Conservation (phyloP, 129 eudicot species). For the Saussurea involucrata region DNA sequence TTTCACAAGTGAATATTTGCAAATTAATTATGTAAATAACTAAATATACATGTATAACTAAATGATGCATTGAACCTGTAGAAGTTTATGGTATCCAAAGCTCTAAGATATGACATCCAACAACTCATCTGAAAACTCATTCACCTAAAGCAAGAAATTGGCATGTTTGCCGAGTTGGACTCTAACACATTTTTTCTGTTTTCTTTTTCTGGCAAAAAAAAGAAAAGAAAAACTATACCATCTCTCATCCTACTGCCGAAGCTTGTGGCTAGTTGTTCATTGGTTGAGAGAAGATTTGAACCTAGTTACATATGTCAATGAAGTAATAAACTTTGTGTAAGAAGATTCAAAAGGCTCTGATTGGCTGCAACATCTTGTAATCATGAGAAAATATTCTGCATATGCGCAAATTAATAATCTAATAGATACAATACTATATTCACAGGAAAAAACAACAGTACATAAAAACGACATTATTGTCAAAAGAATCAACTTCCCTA, state of each 20-base stretch:
- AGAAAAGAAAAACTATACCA: neutral
- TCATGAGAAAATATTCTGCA: constrained; percentile 1
- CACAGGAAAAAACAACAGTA: neutral
- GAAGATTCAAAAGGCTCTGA: neutral
- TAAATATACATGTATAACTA: neutral
- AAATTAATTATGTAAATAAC: neutral
- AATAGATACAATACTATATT: neutral
- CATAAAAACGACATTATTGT: neutral
- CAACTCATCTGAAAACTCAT: neutral
- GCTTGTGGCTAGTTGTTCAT: neutral
- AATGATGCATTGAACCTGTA: neutral
- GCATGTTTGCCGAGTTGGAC: neutral
- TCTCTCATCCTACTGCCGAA: neutral
- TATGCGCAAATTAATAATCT: neutral
- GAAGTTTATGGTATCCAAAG: neutral
- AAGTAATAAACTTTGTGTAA: neutral
- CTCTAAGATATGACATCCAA: neutral
- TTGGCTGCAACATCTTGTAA: neutral
- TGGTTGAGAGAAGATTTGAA: neutral
- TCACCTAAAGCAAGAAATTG: neutral
- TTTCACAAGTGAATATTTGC: neutral
- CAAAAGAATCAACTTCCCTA: neutral
- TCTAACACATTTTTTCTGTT: neutral
- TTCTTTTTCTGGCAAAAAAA: neutral
- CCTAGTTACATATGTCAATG: constrained; percentile 1